Base-by-base conservation (phyloP, 352 stramenopile species). In the Globisporangium abappressorium region DNA sequence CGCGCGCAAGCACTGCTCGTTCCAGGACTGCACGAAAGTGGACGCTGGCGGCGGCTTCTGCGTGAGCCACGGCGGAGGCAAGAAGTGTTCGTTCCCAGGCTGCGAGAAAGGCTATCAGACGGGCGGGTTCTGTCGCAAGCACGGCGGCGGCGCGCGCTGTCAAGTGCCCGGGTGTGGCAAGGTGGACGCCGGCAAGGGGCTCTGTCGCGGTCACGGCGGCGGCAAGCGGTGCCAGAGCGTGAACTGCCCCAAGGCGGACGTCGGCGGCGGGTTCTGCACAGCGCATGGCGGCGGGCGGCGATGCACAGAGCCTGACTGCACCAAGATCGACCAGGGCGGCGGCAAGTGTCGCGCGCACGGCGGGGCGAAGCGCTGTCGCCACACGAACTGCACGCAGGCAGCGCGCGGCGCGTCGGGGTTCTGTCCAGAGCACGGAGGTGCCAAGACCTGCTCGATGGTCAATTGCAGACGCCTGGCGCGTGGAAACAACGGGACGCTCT, bases 211-310 rank as follows among this genome's bases (percentile, higher is more conserved):
- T 1, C 87, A 95, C 57, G 87, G 87, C 34, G 87, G 87, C 15
- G 87, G 87, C 8, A 91, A 86, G 56, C 85, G 87, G 15, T 95
- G 87, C 26, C 81, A 90, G 63, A 62, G 74, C 26, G 46, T 61
- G 20, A 71, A 56, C 0, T 95, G 87, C 70, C 63, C 77, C 8
- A 93, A 93, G 68, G 85, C 87, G 3, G 87, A 95, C 61, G 86
- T 96, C 34, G 89, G 87, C 30, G 87, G 89, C 30, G 89, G 89
- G 0, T 90, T 90, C 43, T 96, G 89, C 69, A 95, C 89, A 3
- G 70, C 79, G 5, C 89, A 95, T 58, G 89, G 89, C 33, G 89
- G 89, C 24, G 89, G 89, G 9, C 86, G 75, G 66, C 83, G 87
- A 15, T 96, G 89, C 68, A 73, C 71, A 0, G 80, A 89, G 57